A percentile compares a stretch with the other conserved stretches of the same genome.
phyloP scores from a whole-genome alignment of 2,329 filamentous ascomycete genomes.

The Aureobasidium sp. region DNA sequence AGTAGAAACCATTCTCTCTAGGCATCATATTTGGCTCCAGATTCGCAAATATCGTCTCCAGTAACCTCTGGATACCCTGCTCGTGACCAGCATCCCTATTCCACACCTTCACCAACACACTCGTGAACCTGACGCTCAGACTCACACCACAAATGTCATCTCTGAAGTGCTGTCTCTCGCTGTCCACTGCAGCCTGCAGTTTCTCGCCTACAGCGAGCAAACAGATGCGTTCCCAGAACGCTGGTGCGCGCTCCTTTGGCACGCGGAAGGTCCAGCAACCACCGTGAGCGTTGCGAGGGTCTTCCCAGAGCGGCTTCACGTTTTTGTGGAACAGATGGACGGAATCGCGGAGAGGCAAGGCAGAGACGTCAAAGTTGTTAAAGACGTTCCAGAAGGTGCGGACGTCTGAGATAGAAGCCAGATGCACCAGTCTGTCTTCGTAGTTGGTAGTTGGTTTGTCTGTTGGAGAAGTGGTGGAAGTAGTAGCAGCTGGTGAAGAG shows the following conservation, averaged over 20 bases:
- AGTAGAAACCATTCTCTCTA: constrained; percentile 56
- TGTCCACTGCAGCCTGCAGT: constrained; percentile 64
- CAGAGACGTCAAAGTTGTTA: constrained; percentile 69
- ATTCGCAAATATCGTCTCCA: constrained; percentile 64
- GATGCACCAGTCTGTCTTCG: constrained; percentile 40
- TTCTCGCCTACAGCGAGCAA: constrained; percentile 77
- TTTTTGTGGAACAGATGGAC: constrained; percentile 77
- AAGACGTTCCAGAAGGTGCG: constrained; percentile 45
- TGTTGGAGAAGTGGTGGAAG: constrained; percentile 13
- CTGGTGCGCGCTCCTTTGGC: constrained; percentile 62
- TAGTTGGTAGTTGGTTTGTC: constrained; percentile 25
- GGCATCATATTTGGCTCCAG: constrained; percentile 67
- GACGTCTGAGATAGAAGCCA: constrained; percentile 40
- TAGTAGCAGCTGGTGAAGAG: background rate
- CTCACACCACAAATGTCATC: constrained; percentile 84
- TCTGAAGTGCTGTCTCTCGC: constrained; percentile 50
- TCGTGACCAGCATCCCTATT: constrained; percentile 80
- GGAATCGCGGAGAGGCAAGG: constrained; percentile 57
- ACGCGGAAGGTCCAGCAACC: constrained; percentile 92
- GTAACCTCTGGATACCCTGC: constrained; percentile 67
- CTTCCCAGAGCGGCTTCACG: constrained; percentile 78
- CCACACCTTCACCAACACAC: constrained; percentile 84
- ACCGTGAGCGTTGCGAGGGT: constrained; percentile 75
- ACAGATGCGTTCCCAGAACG: constrained; percentile 76
- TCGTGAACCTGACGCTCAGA: constrained; percentile 81